phyloP scores from a whole-genome alignment of 106 monocot genomes.

The Platanthera zijinensis region DNA sequence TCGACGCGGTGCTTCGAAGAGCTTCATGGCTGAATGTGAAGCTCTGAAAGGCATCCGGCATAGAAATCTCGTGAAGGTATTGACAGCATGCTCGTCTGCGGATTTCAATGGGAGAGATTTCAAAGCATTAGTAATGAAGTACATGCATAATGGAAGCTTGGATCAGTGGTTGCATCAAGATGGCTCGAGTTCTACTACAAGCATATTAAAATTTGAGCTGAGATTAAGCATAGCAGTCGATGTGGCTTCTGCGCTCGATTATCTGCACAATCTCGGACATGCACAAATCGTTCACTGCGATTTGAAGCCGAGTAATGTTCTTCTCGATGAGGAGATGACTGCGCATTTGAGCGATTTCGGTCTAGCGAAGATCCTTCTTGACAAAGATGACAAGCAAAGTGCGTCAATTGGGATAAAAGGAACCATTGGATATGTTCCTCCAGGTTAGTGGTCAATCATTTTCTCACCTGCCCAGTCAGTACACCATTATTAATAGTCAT shows the following conservation, averaged over 20 bases:
- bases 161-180: constrained; percentile 12
- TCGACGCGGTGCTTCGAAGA: neutral
- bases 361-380: constrained; percentile 14
- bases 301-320: constrained; percentile 25
- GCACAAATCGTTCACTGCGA: constrained; percentile 17
- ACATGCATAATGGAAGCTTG: constrained; percentile 10
- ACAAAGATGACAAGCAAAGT: neutral
- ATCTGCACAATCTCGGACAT: constrained; percentile 14
- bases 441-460: constrained; percentile 20
- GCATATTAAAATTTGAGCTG: constrained; percentile 5
- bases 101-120: constrained; percentile 11
- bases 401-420: constrained; percentile 28
- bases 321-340: constrained; percentile 18
- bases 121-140: constrained; percentile 4
- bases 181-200: neutral
- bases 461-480: too few species aligned
- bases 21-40: constrained; percentile 11
- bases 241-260: constrained; percentile 20
- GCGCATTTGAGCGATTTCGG: constrained; percentile 40
- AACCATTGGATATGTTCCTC: constrained; percentile 45
- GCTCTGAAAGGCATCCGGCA: constrained; percentile 1
- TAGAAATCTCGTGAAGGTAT: constrained; percentile 13
- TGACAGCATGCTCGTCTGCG: neutral
- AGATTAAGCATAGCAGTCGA: constrained; percentile 19
- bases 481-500: too few species aligned